Percentiles rank a stretch among this genome's conserved stretches.
phyloP scores from a whole-genome alignment of 2,329 filamentous ascomycete genomes.

The Neofusicoccum laricinum region DNA sequence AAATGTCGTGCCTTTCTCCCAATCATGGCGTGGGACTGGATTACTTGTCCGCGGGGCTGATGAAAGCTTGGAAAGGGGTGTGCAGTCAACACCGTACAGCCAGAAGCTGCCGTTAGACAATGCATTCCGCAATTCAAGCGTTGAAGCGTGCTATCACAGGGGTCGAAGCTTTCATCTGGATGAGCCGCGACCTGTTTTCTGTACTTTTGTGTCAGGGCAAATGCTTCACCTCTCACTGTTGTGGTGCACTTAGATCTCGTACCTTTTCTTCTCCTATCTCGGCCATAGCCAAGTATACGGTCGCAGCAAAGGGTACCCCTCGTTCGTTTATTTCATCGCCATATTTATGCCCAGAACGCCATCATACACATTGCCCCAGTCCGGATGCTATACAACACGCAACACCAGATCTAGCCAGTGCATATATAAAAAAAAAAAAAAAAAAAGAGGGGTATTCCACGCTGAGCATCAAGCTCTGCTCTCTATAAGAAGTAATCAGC shows the following conservation, averaged over 20 bases:
- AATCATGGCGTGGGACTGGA: background rate
- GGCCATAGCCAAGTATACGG: background rate
- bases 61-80: background rate
- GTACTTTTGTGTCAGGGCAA: too few species aligned
- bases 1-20: background rate
- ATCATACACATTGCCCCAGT: background rate
- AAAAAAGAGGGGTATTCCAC: constrained; percentile 5
- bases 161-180: too few species aligned
- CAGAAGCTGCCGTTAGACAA: too few species aligned
- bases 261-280: too few species aligned
- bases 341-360: constrained; percentile 6
- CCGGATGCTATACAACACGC: constrained; percentile 4
- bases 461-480: background rate
- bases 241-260: too few species aligned
- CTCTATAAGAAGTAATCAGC: constrained; percentile 84
- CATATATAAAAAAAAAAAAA: background rate
- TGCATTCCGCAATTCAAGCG: too few species aligned
- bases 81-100: background rate
- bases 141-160: too few species aligned
- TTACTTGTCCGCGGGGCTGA: background rate
- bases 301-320: background rate
- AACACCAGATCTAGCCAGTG: background rate
- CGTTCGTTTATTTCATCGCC: background rate
- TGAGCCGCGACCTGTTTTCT: too few species aligned
- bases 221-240: too few species aligned